Conservation (phyloP, 1,284 basidiomycete species). For the Tausonia pullulans region DNA sequence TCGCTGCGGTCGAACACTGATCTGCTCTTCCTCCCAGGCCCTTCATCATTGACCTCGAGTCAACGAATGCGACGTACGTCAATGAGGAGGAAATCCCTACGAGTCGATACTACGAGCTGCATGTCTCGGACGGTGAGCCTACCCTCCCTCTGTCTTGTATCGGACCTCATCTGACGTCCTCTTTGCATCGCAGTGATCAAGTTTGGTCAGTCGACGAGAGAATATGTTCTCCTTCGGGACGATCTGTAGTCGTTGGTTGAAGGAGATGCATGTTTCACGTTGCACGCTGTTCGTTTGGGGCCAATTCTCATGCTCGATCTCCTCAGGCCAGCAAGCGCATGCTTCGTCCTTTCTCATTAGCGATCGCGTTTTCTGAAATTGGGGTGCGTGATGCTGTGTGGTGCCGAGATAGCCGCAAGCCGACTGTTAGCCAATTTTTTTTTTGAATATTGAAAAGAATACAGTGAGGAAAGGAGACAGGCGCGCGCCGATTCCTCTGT, state of each 20-base stretch:
- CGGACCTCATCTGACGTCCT: background rate
- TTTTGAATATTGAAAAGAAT: too few relatives aligned
- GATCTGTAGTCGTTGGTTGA: conserved; percentile 32
- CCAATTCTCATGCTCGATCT: too few relatives aligned
- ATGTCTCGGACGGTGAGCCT: conserved; percentile 67
- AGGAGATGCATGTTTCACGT: too few relatives aligned
- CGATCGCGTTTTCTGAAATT: too few relatives aligned
- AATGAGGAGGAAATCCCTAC: conserved; percentile 76
- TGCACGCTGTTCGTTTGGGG: too few relatives aligned
- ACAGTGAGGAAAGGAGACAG: too few relatives aligned
- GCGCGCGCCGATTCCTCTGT: too few relatives aligned
- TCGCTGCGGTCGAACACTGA: background rate
- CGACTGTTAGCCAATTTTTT: too few relatives aligned
- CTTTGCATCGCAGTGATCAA: conserved; percentile 58
- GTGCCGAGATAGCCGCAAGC: too few relatives aligned
- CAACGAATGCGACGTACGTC: conserved; percentile 86
- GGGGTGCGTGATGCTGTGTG: too few relatives aligned
- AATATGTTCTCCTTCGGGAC: conserved; percentile 81
- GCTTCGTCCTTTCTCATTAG: too few relatives aligned
- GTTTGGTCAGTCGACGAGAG: conserved; percentile 73
- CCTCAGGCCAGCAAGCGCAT: too few relatives aligned
- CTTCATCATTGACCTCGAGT: conserved; percentile 92
- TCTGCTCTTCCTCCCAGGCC: conserved; percentile 45
- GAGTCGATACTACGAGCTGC: conserved; percentile 83
- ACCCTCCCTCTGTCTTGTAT: background rate